A percentile compares a stretch with the other conserved stretches of the same genome.
Conservation (phyloP, 2,329 filamentous ascomycete genomes). For the Ophiostoma ulmi region DNA sequence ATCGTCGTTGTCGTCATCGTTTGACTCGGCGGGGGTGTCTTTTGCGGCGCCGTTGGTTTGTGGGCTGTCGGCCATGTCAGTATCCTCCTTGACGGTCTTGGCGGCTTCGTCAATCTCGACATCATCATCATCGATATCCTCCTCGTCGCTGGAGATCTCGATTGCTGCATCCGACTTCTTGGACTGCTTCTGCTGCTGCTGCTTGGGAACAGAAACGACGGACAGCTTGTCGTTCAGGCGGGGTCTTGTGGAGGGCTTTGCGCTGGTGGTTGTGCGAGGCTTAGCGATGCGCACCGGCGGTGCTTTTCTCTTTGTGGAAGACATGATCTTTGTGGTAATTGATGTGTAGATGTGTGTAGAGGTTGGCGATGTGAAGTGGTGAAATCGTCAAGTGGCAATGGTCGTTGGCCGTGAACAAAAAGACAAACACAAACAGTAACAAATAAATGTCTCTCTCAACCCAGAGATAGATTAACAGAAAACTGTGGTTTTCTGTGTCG, state of each 20-base stretch:
- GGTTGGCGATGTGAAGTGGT: neutral
- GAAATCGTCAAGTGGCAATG: neutral
- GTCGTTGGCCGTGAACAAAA: neutral
- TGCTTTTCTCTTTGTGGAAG: conserved; percentile 59
- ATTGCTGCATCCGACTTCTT: conserved; percentile 20
- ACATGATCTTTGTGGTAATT: conserved; percentile 30
- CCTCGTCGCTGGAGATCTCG: conserved; percentile 29
- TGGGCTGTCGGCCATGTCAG: conserved; percentile 11
- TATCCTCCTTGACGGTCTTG: conserved; percentile 10
- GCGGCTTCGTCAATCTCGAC: neutral
- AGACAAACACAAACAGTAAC: neutral
- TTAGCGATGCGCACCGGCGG: conserved; percentile 50
- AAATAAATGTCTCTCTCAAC: neutral
- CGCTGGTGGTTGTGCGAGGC: conserved; percentile 50
- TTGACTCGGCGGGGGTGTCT: conserved; percentile 10
- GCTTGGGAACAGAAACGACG: conserved; percentile 38
- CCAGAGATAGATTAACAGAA: neutral
- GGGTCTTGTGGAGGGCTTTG: conserved; percentile 46
- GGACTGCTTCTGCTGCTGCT: conserved; percentile 33
- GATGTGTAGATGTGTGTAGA: neutral
- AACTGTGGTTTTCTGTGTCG: neutral
- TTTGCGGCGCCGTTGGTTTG: conserved; percentile 6
- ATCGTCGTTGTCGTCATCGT: conserved; percentile 18
- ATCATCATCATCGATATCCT: conserved; percentile 17
- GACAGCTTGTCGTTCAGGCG: conserved; percentile 56